Evolutionary conservation across 371 early-diverging fungal genomes (phyloP).

Genomic region (Blyttiomyces sp.): DNA sequence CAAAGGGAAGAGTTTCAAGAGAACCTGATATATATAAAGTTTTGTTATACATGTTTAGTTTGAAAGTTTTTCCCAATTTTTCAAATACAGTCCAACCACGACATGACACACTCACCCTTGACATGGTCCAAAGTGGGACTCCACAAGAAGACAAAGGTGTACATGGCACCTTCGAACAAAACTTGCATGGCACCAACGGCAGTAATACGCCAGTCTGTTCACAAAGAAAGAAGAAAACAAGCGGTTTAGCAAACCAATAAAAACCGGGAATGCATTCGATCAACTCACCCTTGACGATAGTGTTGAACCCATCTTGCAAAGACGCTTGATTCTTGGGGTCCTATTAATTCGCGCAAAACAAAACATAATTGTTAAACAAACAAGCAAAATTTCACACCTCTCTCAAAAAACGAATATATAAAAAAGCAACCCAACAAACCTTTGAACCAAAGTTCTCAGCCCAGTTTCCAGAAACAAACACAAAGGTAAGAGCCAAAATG

Average conservation of each 20-base stretch:
- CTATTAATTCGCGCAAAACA: neutral
- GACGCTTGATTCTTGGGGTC: neutral
- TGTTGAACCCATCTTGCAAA: neutral
- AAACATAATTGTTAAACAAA: neutral
- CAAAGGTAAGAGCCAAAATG: conserved; percentile 47
- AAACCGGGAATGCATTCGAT: too few relatives aligned
- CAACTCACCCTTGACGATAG: too few relatives aligned
- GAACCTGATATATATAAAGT: neutral
- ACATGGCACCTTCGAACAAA: conserved; percentile 77
- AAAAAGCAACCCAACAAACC: neutral
- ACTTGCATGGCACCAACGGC: conserved; percentile 68
- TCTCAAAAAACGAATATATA: neutral
- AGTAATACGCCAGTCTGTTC: conserved; percentile 48
- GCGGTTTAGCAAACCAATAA: too few relatives aligned
- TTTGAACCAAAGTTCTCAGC: conserved; percentile 66
- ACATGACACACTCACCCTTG: neutral
- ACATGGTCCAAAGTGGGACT: conserved; percentile 61
- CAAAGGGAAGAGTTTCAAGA: conserved; percentile 37
- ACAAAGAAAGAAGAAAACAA: too few relatives aligned
- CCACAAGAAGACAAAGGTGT: conserved; percentile 74
- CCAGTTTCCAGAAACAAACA: conserved; percentile 57
- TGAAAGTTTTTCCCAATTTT: too few relatives aligned
- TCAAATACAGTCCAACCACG: too few relatives aligned
- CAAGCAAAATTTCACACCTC: neutral
- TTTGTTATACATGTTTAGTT: neutral